Evolutionary conservation across 805 yeast species (phyloP).

Genomic region (Ogataea paradorogensis): DNA sequence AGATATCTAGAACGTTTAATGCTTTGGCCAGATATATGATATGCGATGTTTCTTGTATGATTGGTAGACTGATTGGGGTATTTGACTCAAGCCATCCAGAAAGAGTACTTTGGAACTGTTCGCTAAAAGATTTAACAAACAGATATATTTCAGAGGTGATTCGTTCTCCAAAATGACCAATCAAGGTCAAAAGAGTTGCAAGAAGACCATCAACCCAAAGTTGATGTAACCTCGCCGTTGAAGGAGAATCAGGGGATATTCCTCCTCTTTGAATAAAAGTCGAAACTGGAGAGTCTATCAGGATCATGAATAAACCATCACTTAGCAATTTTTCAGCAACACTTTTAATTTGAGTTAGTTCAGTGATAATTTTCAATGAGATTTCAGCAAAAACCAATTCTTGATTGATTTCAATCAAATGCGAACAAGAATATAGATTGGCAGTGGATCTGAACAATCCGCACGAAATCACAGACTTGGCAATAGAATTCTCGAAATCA

Average conservation of each 20-base stretch:
- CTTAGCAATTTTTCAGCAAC: conserved; percentile 66
- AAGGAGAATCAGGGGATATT: conserved; percentile 46
- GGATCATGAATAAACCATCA: conserved; percentile 61
- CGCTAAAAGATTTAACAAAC: conserved; percentile 59
- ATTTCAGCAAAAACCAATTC: conserved; percentile 74
- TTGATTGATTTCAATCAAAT: conserved; percentile 53
- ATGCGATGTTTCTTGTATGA: conserved; percentile 65
- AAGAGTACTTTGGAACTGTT: conserved; percentile 63
- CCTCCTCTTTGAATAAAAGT: conserved; percentile 63
- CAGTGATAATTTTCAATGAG: conserved; percentile 64
- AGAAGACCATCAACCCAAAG: conserved; percentile 87
- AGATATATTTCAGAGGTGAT: conserved; percentile 62
- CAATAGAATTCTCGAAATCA: conserved; percentile 47
- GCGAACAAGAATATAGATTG: conserved; percentile 66
- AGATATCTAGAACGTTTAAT: conserved; percentile 50
- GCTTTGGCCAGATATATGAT: conserved; percentile 61
- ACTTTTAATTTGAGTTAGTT: conserved; percentile 55
- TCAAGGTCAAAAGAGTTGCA: conserved; percentile 57
- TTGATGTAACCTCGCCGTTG: conserved; percentile 53
- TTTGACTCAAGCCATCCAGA: conserved; percentile 57
- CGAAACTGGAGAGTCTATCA: conserved; percentile 75
- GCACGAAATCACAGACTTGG: conserved; percentile 49
- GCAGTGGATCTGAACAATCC: conserved; percentile 63
- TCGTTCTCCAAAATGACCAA: conserved; percentile 61
- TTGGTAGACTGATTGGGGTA: conserved; percentile 48